Conservation (phyloP, 495 filamentous ascomycete genomes). For the Penicillium tannophilum region DNA sequence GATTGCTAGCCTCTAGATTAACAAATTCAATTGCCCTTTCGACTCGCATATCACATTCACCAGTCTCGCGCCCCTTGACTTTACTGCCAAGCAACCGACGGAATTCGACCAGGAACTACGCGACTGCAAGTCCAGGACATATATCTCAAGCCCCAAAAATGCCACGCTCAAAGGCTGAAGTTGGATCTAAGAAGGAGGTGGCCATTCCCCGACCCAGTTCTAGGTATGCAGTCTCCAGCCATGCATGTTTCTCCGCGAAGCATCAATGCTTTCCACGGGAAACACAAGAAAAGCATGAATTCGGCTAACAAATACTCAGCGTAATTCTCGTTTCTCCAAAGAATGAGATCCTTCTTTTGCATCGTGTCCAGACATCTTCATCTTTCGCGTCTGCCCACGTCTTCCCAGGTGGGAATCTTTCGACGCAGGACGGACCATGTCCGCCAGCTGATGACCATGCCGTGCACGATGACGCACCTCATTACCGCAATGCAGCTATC, state of each 20-base stretch:
- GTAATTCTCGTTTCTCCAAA: constrained; percentile 82
- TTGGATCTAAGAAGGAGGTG: constrained; percentile 26
- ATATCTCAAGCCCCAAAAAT: constrained; percentile 14
- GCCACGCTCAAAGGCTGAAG: constrained; percentile 23
- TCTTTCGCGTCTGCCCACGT: constrained; percentile 93
- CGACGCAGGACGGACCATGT: constrained; percentile 63
- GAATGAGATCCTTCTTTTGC: constrained; percentile 86
- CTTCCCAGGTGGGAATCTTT: constrained; percentile 92
- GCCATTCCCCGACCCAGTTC: constrained; percentile 42
- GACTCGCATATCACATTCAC: not conserved
- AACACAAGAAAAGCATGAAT: not conserved
- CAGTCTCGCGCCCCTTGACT: not conserved
- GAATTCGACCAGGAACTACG: not conserved
- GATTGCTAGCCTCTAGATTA: constrained; percentile 12
- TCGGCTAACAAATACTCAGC: constrained; percentile 45
- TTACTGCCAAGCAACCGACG: not conserved
- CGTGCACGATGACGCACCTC: constrained; percentile 66
- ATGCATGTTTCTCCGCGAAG: not conserved
- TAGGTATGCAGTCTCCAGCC: constrained; percentile 16
- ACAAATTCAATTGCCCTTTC: not conserved
- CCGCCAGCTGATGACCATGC: constrained; percentile 43
- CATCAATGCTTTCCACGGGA: constrained; percentile 3
- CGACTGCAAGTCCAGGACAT: constrained; percentile 6
- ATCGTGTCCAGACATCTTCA: constrained; percentile 76
- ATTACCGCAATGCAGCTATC: constrained; percentile 78